These are phyloP conservation scores for Neopestalotiopsis rosae DNA, from an alignment of 2,329 filamentous ascomycete genomes.

Conservation along the genomic window DNA sequence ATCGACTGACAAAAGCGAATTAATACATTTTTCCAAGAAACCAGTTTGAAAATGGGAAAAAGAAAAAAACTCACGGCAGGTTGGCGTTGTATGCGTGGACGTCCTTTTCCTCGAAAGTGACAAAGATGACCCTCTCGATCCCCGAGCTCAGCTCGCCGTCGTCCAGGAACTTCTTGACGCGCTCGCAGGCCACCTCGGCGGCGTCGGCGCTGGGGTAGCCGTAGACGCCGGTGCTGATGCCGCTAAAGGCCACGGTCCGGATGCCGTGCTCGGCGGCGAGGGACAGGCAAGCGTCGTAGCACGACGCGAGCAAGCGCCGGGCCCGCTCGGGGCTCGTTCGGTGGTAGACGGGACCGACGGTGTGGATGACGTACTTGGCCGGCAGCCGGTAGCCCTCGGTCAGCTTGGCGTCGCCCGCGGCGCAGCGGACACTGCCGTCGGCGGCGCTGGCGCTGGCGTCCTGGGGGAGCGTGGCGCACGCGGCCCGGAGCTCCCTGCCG, in stretches of 20 bases:
- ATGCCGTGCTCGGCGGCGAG: slow-evolving; percentile 72
- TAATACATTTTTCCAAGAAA: background rate
- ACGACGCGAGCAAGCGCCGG: slow-evolving; percentile 56
- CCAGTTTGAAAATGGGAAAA: too few species aligned
- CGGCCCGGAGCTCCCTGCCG: slow-evolving; percentile 68
- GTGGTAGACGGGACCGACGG: slow-evolving; percentile 83
- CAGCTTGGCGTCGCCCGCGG: slow-evolving; percentile 81
- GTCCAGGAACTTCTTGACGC: slow-evolving; percentile 62
- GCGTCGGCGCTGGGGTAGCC: slow-evolving; percentile 81
- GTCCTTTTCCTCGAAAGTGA: slow-evolving; percentile 82
- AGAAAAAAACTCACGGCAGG: slow-evolving; percentile 68
- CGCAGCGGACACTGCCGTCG: slow-evolving; percentile 55
- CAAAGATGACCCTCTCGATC: slow-evolving; percentile 81
- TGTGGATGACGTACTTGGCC: slow-evolving; percentile 78
- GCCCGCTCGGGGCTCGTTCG: slow-evolving; percentile 43
- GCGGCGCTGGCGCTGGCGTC: slow-evolving; percentile 33
- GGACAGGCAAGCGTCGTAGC: slow-evolving; percentile 75
- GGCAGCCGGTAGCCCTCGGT: slow-evolving; percentile 80
- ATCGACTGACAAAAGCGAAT: slow-evolving; percentile 24
- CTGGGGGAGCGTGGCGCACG: slow-evolving; percentile 69
- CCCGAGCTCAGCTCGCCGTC: slow-evolving; percentile 49
- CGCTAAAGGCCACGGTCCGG: slow-evolving; percentile 79
- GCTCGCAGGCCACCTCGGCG: slow-evolving; percentile 70
- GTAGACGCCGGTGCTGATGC: slow-evolving; percentile 88
- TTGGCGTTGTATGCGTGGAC: slow-evolving; percentile 71